These are phyloP conservation scores for Thuja plicata DNA, from an alignment of 83 land plant genomes.

Conservation along the genomic window DNA sequence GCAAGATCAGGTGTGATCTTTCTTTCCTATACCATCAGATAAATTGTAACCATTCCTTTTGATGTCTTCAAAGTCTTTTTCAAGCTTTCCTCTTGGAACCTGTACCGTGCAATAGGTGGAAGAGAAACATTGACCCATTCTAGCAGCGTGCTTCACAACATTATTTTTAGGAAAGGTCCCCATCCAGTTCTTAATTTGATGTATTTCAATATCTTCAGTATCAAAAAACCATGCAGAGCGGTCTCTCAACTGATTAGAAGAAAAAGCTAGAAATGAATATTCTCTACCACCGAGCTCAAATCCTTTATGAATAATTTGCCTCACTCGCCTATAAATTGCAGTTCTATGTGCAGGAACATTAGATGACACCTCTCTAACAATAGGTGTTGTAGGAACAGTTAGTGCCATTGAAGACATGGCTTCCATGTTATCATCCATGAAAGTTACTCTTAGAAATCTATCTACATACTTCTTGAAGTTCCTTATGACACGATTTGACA, in stretches of 20 bases:
- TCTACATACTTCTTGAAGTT: constrained; percentile 51
- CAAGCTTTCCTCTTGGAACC: constrained; percentile 43
- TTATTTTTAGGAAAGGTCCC: constrained; percentile 59
- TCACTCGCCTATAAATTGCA: constrained; percentile 46
- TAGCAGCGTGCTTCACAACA: constrained; percentile 89
- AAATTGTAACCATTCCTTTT: constrained; percentile 53
- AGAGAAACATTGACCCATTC: constrained; percentile 97
- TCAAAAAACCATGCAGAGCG: constrained; percentile 96
- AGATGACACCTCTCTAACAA: constrained; percentile 45
- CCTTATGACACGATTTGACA: constrained; percentile 80
- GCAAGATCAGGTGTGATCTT: constrained; percentile 69
- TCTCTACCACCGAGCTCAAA: constrained; percentile 60
- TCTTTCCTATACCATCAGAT: constrained; percentile 88
- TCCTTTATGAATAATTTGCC: constrained; percentile 45
- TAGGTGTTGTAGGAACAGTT: constrained; percentile 47
- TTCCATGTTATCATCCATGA: constrained; percentile 81
- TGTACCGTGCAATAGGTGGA: constrained; percentile 75
- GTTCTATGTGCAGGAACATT: constrained; percentile 47
- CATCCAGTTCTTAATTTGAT: constrained; percentile 70
- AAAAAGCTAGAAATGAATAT: constrained; percentile 86
- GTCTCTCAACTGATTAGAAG: constrained; percentile 83
- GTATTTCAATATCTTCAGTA: constrained; percentile 28
- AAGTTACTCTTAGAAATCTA: constrained; percentile 80
- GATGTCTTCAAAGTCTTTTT: constrained; percentile 37
- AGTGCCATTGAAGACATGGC: constrained; percentile 42